These are phyloP conservation scores for Canavalia gladiata DNA, from an alignment of 306 rosid species.

Conservation along the genomic window DNA sequence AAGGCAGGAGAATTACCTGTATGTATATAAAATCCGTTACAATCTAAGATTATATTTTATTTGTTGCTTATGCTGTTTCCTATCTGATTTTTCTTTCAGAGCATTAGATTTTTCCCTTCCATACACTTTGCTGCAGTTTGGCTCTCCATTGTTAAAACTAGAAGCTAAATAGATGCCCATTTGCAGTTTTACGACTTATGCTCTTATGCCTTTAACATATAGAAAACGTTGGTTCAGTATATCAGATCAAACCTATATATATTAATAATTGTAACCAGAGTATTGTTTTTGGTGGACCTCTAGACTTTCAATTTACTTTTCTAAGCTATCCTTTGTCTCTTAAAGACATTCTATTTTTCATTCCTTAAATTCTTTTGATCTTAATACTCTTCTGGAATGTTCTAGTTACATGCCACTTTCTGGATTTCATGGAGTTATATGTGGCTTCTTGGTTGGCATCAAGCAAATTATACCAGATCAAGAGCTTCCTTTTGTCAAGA, in stretches of 20 bases:
- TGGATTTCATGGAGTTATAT: slow-evolving; percentile 83
- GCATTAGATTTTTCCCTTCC: slow-evolving; percentile 6
- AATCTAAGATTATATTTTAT: slow-evolving; percentile 21
- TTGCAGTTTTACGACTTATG: slow-evolving; percentile 13
- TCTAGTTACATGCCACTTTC: slow-evolving; percentile 81
- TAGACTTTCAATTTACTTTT: neutral
- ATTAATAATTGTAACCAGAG: neutral
- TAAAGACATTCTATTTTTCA: slow-evolving; percentile 9
- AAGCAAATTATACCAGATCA: slow-evolving; percentile 92
- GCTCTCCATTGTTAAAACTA: slow-evolving; percentile 9
- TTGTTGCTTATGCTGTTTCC: slow-evolving; percentile 31
- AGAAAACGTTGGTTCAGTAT: slow-evolving; percentile 30
- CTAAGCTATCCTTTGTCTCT: slow-evolving; percentile 29
- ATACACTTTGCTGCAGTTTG: slow-evolving; percentile 2
- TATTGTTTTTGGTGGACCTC: slow-evolving; percentile 6
- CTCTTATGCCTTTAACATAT: slow-evolving; percentile 14
- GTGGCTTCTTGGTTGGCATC: slow-evolving; percentile 90
- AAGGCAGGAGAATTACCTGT: slow-evolving; percentile 81
- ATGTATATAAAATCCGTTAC: slow-evolving; percentile 54
- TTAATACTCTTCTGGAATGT: slow-evolving; percentile 28
- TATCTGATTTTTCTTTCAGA: slow-evolving; percentile 23
- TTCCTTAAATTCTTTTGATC: slow-evolving; percentile 9
- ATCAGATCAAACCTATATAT: neutral
- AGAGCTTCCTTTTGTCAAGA: slow-evolving; percentile 74
- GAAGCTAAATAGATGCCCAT: slow-evolving; percentile 6